Conservation (phyloP, 805 yeast species). For the Zygotorulaspora danielsina region DNA sequence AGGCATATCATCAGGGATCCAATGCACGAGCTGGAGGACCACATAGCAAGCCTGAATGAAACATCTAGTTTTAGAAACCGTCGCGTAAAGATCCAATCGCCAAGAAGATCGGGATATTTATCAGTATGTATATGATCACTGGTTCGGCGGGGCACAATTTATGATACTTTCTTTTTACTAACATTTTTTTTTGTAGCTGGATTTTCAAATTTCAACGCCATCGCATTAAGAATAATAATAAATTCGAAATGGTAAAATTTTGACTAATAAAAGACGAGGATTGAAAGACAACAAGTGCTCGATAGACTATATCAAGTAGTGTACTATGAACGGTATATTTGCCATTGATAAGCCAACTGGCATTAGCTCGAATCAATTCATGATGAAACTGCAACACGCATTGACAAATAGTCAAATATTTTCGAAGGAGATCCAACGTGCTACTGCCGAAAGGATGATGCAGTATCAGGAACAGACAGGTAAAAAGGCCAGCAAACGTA, state of each 20-base stretch:
- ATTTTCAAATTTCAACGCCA: slow-evolving; percentile 50
- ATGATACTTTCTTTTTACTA: slow-evolving; percentile 13
- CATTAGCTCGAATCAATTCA: slow-evolving; percentile 68
- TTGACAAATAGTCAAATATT: slow-evolving; percentile 60
- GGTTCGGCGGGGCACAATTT: not conserved
- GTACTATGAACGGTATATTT: slow-evolving; percentile 91
- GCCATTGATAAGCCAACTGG: slow-evolving; percentile 91
- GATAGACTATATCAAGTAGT: too few relatives aligned
- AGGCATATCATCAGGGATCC: slow-evolving; percentile 26
- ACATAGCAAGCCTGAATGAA: slow-evolving; percentile 35
- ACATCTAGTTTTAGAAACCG: slow-evolving; percentile 14
- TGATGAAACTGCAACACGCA: slow-evolving; percentile 58
- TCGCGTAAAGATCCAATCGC: slow-evolving; percentile 44
- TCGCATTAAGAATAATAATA: slow-evolving; percentile 3
- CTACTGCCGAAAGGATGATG: slow-evolving; percentile 45
- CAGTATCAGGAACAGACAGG: slow-evolving; percentile 39
- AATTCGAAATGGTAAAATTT: slow-evolving; percentile 88
- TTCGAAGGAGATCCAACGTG: slow-evolving; percentile 47
- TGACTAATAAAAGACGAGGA: slow-evolving; percentile 85
- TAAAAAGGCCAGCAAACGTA: slow-evolving; percentile 47
- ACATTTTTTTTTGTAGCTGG: slow-evolving; percentile 36
- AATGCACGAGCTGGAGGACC: slow-evolving; percentile 42
- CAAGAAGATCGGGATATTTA: slow-evolving; percentile 50
- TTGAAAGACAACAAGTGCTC: too few relatives aligned
- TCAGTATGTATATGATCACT: slow-evolving; percentile 37